Base-by-base conservation (phyloP, 1,284 basidiomycete genomes). In the Coniferiporia sulphurascens region DNA sequence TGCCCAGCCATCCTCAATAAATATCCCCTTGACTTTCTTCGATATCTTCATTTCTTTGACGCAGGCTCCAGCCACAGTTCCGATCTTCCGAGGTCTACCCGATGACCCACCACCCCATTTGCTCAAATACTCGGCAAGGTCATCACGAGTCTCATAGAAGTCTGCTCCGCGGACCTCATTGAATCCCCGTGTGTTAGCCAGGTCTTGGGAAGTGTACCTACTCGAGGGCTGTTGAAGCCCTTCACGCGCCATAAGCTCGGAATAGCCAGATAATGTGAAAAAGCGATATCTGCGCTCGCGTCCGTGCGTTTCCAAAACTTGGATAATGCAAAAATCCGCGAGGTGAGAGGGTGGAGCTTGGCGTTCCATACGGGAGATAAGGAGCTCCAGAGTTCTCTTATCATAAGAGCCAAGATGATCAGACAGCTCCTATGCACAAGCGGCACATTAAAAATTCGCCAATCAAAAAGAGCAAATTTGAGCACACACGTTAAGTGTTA, bases 261-360 rank as follows among this genome's bases (percentile, higher is more conserved):
- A 76, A 69, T 86, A 90, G 44, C 82, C 78, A 1, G 78, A 76
- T 55, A 85, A 69, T 0, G 88, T 91, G 72, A 84, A 92, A 70
- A 89, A 92, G 62, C 89, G 79, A 70, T 89, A 84, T 17, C 89
- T 83, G 36, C 89, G 85, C 73, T 94, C 89, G 48, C 91, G 83
- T 4, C 91, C 91, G 65, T 79, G 77, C 0, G 82, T 89, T 69
- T 93, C 92, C 75, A 85, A 82, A 27, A 90, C 69, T 51, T 83
- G 82, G 15, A 81, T 78, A 54, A 89, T 79, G 34, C 82, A 80
- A 48, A 89, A 74, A 70, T 94, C 89, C 50, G 75, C 74, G 4
- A 93, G 78, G 69, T 91, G 88, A 12, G 80, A 58, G 2, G 89
- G 88, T 17, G 86, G 87, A 6, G 76, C 74, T 60, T 70, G 76